These are phyloP conservation scores for Zangia roseola DNA, from an alignment of 768 basidiomycete species.

Conservation along the genomic window DNA sequence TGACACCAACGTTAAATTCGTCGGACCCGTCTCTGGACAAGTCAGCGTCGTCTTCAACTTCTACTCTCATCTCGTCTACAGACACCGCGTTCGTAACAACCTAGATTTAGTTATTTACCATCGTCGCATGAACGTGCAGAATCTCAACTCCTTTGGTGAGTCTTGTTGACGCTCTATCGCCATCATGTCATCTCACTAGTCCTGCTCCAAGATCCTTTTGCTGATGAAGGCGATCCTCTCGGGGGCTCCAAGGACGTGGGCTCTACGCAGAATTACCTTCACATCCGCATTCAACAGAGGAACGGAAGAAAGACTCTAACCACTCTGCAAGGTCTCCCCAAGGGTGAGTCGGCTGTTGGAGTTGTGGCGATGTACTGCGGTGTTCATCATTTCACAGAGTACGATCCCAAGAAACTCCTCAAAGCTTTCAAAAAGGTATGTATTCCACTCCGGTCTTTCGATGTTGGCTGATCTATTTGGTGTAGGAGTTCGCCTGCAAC, in stretches of 20 bases:
- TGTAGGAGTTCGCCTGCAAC: conserved; percentile 96
- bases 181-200: conserved; percentile 9
- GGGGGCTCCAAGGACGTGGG: conserved; percentile 72
- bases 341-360: conserved; percentile 49
- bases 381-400: conserved; percentile 54
- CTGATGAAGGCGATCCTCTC: conserved; percentile 88
- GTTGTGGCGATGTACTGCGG: conserved; percentile 9
- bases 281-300: conserved; percentile 97
- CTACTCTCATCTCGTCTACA: conserved; percentile 32
- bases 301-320: conserved; percentile 99
- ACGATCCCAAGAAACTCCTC: conserved; percentile 95
- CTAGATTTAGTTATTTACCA: conserved; percentile 40
- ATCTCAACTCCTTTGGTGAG: conserved; percentile 77
- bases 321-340: conserved; percentile 92
- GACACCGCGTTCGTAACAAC: conserved; percentile 44
- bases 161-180: conserved; percentile 15
- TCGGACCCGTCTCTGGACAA: conserved; percentile 12
- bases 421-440: conserved; percentile 98
- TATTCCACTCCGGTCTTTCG: not conserved
- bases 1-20: conserved; percentile 23
- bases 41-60: conserved; percentile 14
- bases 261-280: conserved; percentile 81
- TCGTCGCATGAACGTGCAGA: conserved; percentile 95
- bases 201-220: conserved; percentile 79
- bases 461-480: conserved; percentile 6